phyloP scores from a whole-genome alignment of 495 filamentous ascomycete genomes.

The Corynascus novoguineensis region DNA sequence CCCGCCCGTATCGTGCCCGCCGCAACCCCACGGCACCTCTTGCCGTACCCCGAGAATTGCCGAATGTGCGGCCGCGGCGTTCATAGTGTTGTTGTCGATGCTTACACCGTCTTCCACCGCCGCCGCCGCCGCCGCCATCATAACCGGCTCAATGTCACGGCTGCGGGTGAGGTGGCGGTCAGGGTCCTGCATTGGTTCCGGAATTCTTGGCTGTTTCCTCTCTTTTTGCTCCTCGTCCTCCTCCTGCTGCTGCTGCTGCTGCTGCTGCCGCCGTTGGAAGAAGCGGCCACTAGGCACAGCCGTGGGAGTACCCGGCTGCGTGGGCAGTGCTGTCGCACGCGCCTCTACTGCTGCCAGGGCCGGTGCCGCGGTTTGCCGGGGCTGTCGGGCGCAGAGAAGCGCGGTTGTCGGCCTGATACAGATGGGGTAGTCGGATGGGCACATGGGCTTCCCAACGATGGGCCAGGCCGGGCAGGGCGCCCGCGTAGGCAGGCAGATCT shows the following conservation, averaged over 20 bases:
- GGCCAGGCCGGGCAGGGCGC: background rate
- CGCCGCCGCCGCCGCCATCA: background rate
- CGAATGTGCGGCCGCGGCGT: background rate
- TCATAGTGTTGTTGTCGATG: background rate
- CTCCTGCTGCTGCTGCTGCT: background rate
- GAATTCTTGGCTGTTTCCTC: background rate
- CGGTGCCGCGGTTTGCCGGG: background rate
- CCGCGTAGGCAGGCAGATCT: background rate
- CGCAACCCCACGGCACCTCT: background rate
- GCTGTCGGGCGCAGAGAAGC: background rate
- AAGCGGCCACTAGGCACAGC: background rate
- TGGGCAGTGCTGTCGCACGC: background rate
- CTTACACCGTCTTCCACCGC: background rate
- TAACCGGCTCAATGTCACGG: background rate
- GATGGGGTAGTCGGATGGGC: background rate
- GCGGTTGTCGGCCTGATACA: background rate
- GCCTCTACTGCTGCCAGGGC: background rate
- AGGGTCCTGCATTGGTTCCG: background rate
- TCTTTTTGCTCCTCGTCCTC: too few relatives aligned
- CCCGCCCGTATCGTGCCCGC: background rate
- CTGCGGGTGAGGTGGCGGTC: background rate
- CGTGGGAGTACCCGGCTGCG: background rate
- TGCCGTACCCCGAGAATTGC: background rate
- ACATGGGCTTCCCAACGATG: background rate
- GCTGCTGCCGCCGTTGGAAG: background rate